Evolutionary conservation across 805 yeast genomes (phyloP).

Genomic region (Ogataea neopini): DNA sequence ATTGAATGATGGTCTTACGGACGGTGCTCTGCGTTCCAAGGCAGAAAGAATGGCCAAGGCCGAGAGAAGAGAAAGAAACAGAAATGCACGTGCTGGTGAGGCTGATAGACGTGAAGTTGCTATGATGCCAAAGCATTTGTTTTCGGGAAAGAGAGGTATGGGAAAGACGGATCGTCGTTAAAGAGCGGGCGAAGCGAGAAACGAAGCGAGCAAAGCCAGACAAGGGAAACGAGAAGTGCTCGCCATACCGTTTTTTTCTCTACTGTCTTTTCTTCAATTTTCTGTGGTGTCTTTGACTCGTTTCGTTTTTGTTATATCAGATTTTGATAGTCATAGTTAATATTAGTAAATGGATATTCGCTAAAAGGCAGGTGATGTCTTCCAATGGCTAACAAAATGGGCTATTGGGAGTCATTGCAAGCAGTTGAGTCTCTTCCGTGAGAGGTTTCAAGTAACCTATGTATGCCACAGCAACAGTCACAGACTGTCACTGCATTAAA

Average conservation of each 20-base stretch:
- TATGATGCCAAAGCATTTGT: conserved; percentile 88
- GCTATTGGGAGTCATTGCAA: not conserved
- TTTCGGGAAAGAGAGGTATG: conserved; percentile 94
- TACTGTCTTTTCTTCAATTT: not conserved
- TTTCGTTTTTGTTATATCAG: not conserved
- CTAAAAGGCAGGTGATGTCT: not conserved
- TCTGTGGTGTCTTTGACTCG: too few relatives aligned
- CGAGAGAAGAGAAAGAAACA: conserved; percentile 92
- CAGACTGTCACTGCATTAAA: too few relatives aligned
- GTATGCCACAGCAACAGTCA: too few relatives aligned
- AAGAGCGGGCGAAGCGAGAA: too few relatives aligned
- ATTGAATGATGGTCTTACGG: conserved; percentile 82
- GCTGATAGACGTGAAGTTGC: conserved; percentile 89
- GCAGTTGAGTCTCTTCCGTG: too few relatives aligned
- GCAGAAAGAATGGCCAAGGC: conserved; percentile 86
- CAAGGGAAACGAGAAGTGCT: not conserved
- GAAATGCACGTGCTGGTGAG: conserved; percentile 92
- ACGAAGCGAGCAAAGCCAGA: conserved; percentile 1
- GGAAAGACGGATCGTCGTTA: conserved; percentile 92
- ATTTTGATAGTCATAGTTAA: not conserved
- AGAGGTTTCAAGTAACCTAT: too few relatives aligned
- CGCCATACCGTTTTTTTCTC: not conserved
- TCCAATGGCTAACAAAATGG: not conserved
- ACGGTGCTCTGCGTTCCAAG: conserved; percentile 76
- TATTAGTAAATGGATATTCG: not conserved